Evolutionary conservation across 208 protist genomes (phyloP), one percentile per base, ranked within the genome.

Genomic region (Acanthamoeba lenticulata): DNA sequence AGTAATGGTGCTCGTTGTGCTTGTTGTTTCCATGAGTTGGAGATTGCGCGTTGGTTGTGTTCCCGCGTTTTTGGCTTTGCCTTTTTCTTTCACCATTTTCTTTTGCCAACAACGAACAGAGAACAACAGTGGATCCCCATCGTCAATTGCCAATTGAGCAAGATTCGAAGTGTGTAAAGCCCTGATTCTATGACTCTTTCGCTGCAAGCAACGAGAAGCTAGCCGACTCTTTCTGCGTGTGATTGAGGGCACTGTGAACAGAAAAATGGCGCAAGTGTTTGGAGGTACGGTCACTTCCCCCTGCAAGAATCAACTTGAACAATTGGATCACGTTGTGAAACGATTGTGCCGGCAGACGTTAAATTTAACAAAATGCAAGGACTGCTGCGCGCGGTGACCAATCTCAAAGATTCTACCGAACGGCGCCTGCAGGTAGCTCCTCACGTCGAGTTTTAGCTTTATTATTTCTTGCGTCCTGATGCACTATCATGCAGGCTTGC

Each of bases 341-440:
- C n/a, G 24, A 5, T 4, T 27, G 32, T 29, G 27, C 36, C 11
- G 3, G 40, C 77, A 86, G 77, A 86, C 29, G 77, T 34, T 52
- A 86, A 86, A n/a, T 52, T 86, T 36, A 86, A 86, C 77, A 86
- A 86, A 40, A 45, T 86, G 77, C 77, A 86, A 86, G 47, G 47
- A 27, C 47, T 60, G 17, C 29, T 86, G 24, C 77, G 77, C 32
- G 77, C 29, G 32, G 72, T 83, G 42, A 4, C 49, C 15, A 86
- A 86, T 55, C 29, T 86, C 38, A 86, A 86, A 24, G 77, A 86
- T 11, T 52, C 77, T n/a, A 32, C 77, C 6, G 77, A 86, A 32
- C 44, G 47, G 13, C 42, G 77, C 27, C 40, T 86, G n/a, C 42
- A 86, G 77, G 77, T 86, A 52, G 34, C n/a, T 38, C 65, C 34